phyloP scores from a whole-genome alignment of 192 early-diverging fungal species.

The Lobosporangium transversale region DNA sequence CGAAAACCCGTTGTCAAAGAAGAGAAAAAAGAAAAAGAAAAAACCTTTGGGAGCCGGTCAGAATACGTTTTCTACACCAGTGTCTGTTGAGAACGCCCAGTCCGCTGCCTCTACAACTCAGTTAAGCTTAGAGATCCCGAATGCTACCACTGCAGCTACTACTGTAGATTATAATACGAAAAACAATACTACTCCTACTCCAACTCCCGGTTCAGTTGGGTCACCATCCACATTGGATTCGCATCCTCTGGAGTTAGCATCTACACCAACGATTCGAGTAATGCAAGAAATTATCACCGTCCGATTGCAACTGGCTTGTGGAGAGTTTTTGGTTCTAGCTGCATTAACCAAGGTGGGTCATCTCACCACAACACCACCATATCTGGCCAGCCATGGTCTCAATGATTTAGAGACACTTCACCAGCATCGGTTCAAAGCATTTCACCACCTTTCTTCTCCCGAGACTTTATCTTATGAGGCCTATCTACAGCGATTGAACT shows the following conservation, averaged over 20 bases:
- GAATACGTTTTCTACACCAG: neutral
- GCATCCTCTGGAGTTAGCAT: neutral
- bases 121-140: neutral
- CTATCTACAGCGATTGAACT: constrained; percentile 22
- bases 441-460: constrained; percentile 50
- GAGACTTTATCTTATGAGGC: constrained; percentile 31
- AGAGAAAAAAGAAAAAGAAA: constrained; percentile 52
- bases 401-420: constrained; percentile 59
- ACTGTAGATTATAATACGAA: no score
- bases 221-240: no score
- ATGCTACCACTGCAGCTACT: neutral
- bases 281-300: neutral
- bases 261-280: neutral
- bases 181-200: no score
- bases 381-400: constrained; percentile 41
- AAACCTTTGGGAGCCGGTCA: neutral
- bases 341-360: constrained; percentile 48
- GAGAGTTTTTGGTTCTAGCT: constrained; percentile 24
- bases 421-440: constrained; percentile 59
- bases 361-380: constrained; percentile 35
- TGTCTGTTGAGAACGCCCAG: neutral
- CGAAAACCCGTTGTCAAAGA: constrained; percentile 1
- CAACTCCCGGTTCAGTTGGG: no score
- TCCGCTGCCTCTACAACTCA: neutral
- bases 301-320: constrained; percentile 26